Base-by-base conservation (phyloP, 495 filamentous ascomycete species). In the Daldinia vernicosa region DNA sequence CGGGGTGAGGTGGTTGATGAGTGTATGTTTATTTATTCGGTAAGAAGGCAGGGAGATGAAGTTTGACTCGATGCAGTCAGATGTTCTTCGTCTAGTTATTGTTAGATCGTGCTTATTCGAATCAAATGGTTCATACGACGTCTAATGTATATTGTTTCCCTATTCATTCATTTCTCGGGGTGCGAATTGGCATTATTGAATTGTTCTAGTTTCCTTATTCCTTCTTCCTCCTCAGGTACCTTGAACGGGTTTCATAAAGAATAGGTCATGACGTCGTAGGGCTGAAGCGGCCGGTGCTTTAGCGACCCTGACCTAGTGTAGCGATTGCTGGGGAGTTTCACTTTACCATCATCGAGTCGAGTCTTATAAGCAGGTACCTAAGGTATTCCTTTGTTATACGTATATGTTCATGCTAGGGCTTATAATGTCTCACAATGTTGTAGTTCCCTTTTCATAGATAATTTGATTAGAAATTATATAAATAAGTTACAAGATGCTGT, bases 181-280 rank as follows among this genome's bases (percentile, higher is more conserved):
- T 22, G 17, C 3, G 17, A 22, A 45, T 9, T 45, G 2, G 8
- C 3, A 11, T 22, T 22, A 0, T 45, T 11, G 40, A 45, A 45
- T 45, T 37, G n/a, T n/a, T n/a, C n/a, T n/a, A n/a, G n/a, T n/a
- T n/a, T n/a, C n/a, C 6, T 12, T 12, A 27, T 4, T 4, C 4
- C 26, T 27, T 2, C 1, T 27, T 27, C 26, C 1, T 27, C 26
- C 4, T 27, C 26, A 27, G 26, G 5, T 50, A 7, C n/a, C 14
- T 2, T 0, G 14, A 4, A 22, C 1, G 39, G 14, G 19, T 35
- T 14, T 7, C 8, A 27, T 2, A 40, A 55, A 63, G 27, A 6
- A 47, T 2, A 50, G 37, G 35, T 60, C 19, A 43, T 67, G 50
- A 56, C 57, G 65, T 61, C 57, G 65, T 58, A 58, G 59, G 59